Evolutionary conservation across 805 yeast genomes (phyloP).

Genomic region (Phaffomyces thermotolerans): DNA sequence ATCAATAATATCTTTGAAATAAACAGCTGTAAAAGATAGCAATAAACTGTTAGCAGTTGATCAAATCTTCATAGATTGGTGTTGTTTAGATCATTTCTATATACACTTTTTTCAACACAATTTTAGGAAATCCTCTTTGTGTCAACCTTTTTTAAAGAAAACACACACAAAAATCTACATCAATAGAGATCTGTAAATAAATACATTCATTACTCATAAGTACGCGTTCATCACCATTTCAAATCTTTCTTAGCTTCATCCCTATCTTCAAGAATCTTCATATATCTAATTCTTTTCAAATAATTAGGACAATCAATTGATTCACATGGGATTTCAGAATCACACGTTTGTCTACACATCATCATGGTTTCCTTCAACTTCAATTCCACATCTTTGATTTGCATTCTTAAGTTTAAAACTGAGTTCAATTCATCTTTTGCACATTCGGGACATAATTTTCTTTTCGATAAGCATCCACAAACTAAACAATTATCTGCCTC

Average conservation of each 20-base stretch:
- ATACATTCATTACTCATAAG: background rate
- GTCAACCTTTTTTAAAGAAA: background rate
- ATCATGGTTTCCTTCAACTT: constrained; percentile 23
- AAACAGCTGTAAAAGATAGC: background rate
- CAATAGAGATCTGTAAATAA: background rate
- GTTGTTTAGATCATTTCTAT: too few species aligned
- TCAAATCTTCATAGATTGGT: too few species aligned
- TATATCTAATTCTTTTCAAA: constrained; percentile 43
- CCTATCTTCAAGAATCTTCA: constrained; percentile 22
- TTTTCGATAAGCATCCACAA: constrained; percentile 14
- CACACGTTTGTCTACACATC: constrained; percentile 33
- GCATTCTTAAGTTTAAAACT: constrained; percentile 25
- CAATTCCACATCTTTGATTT: constrained; percentile 22
- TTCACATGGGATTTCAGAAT: constrained; percentile 36
- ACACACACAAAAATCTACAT: background rate
- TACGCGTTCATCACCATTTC: constrained; percentile 2
- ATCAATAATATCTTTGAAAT: too few species aligned
- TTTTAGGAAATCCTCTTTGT: background rate
- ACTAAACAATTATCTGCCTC: constrained; percentile 12
- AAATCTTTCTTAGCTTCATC: constrained; percentile 8
- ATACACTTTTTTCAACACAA: too few species aligned
- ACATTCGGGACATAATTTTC: constrained; percentile 31
- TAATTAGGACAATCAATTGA: constrained; percentile 63
- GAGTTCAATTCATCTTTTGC: constrained; percentile 29
- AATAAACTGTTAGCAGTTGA: background rate